These are phyloP conservation scores for Carpinus fangiana DNA, from an alignment of 306 rosid species.

Conservation along the genomic window DNA sequence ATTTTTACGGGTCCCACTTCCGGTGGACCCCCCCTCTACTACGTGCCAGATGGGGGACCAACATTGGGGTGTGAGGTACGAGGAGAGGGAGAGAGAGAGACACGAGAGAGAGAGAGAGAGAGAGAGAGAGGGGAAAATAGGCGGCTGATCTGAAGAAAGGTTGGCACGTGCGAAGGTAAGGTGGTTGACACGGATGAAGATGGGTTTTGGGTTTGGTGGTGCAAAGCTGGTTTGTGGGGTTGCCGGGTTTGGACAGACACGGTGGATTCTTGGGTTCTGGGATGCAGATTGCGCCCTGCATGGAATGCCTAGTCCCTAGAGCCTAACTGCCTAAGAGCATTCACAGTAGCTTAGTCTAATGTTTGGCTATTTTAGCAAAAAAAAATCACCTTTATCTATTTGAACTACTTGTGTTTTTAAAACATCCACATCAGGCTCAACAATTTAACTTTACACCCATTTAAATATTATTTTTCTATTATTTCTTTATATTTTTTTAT, in stretches of 20 bases:
- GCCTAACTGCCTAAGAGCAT: no score
- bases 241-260: slow-evolving; percentile 49
- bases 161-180: slow-evolving; percentile 17
- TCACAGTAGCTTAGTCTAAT: no score
- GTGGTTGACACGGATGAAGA: slow-evolving; percentile 15
- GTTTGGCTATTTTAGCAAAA: no score
- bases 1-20: slow-evolving; percentile 3
- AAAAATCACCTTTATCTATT: no score
- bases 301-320: neutral
- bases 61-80: neutral
- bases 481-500: no score
- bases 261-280: slow-evolving; percentile 48
- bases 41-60: slow-evolving; percentile 22
- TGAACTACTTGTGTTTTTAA: no score
- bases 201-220: neutral
- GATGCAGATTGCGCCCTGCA: slow-evolving; percentile 44
- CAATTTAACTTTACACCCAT: no score
- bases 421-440: no score
- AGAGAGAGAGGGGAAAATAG: slow-evolving; percentile 9
- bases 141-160: slow-evolving; percentile 42
- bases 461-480: no score
- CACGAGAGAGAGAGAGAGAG: slow-evolving; percentile 2
- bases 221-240: neutral
- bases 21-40: slow-evolving; percentile 31
- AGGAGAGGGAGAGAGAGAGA: slow-evolving; percentile 19